Conservation (phyloP, 805 yeast genomes). For the Sugiyamaella qingdaonensis region DNA sequence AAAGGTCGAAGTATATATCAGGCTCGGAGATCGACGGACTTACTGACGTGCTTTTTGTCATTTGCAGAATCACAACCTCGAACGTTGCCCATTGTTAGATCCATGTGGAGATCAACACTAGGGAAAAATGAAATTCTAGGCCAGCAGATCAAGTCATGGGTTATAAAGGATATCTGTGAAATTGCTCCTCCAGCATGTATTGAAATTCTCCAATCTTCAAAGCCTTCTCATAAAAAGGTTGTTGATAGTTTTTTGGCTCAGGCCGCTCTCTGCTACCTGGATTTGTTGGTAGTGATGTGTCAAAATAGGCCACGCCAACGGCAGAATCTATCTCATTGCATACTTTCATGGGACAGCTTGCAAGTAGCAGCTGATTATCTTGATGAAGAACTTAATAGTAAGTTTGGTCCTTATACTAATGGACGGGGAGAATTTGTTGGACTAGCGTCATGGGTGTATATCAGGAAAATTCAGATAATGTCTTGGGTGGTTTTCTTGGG, state of each 20-base stretch:
- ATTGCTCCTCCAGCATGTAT: constrained; percentile 21
- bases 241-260: constrained; percentile 32
- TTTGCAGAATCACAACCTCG: constrained; percentile 27
- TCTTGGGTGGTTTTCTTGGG: constrained; percentile 67
- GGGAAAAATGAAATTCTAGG: constrained; percentile 11
- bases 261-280: constrained; percentile 43
- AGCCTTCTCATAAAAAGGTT: constrained; percentile 33
- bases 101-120: constrained; percentile 21
- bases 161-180: constrained; percentile 39
- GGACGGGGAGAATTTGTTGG: constrained; percentile 28
- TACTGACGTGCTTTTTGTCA: constrained; percentile 29
- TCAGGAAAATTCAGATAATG: constrained; percentile 66
- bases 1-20: constrained; percentile 14
- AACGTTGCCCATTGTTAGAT: constrained; percentile 26
- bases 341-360: constrained; percentile 67
- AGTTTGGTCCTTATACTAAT: background rate
- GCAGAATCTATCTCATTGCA: constrained; percentile 58
- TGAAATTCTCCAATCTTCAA: constrained; percentile 21
- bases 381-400: constrained; percentile 42
- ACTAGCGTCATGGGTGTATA: constrained; percentile 64
- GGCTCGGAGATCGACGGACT: constrained; percentile 27
- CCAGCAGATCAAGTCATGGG: constrained; percentile 26
- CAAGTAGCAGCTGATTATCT: constrained; percentile 70
- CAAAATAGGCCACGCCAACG: constrained; percentile 82
- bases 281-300: constrained; percentile 42